Base-by-base conservation (phyloP, 1,284 basidiomycete genomes). In the Ceratobasidium sp. region DNA sequence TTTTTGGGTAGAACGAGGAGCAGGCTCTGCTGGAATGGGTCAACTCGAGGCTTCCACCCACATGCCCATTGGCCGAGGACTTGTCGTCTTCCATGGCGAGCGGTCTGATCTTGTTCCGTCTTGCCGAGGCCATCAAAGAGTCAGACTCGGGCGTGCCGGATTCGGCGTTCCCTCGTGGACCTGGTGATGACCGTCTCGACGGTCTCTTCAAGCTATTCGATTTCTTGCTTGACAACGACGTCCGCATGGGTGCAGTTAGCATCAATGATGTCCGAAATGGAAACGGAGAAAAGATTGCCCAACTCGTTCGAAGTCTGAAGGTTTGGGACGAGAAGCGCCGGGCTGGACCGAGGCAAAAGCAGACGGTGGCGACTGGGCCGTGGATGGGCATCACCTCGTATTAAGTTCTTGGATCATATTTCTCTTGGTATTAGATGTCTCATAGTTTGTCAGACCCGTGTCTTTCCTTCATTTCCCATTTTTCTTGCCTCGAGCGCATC, bases 161-260 rank as follows among this genome's bases (percentile, higher is more conserved):
- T 77, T 89, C 88, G 3, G 89, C 90, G 0, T 95, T 96, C 83
- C 92, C 92, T 1, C 78, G 81, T 14, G 84, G 85, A 36, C 80
- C 85, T 3, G 82, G 84, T 72, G 91, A 94, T 77, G 91, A 93
- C 76, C 91, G 89, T 77, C 83, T 96, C n/a, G 93, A 96, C 62
- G 94, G 94, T 16, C 84, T 97, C 48, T 95, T 97, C 83, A 86
- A 88, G 73, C 83, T 96, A 73, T 94, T 95, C 81, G 94, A 96
- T 80, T 94, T 93, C 80, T 81, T 96, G 65, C 86, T 96, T 50
- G 93, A 95, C 77, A 92, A 93, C 75, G 93, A 93, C 70, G 88
- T 96, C 72, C 92, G 92, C 81, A 92, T 95, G 83, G 94, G 91
- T 10, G 88, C 81, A 74, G 90, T 96, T 39, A 95, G 92, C 77